These are phyloP conservation scores for Sclerotinia nivalis DNA, from an alignment of 2,329 filamentous ascomycete species.

Conservation along the genomic window DNA sequence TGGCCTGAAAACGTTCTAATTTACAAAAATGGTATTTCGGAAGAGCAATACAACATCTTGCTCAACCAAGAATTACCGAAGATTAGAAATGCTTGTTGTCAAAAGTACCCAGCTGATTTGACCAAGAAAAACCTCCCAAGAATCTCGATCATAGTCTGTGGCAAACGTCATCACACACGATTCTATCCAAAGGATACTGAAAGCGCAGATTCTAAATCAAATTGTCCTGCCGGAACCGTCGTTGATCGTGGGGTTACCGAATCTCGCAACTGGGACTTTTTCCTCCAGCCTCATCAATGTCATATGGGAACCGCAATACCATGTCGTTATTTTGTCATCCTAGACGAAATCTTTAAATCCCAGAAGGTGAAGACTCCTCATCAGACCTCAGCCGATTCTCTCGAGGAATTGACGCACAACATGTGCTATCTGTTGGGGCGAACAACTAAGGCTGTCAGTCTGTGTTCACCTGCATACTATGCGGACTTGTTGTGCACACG, in stretches of 20 bases:
- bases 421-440: slow-evolving; percentile 83
- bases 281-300: slow-evolving; percentile 76
- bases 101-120: slow-evolving; percentile 54
- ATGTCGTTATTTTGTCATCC: slow-evolving; percentile 77
- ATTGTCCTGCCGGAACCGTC: slow-evolving; percentile 73
- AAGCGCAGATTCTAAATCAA: slow-evolving; percentile 58
- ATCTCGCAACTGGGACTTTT: slow-evolving; percentile 79
- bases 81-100: slow-evolving; percentile 64
- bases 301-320: slow-evolving; percentile 82
- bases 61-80: slow-evolving; percentile 66
- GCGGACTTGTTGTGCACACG: slow-evolving; percentile 83
- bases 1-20: slow-evolving; percentile 76
- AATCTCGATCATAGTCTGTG: slow-evolving; percentile 74
- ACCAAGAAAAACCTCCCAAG: slow-evolving; percentile 56
- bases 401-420: slow-evolving; percentile 74
- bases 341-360: slow-evolving; percentile 66
- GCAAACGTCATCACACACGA: slow-evolving; percentile 85
- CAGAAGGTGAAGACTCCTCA: slow-evolving; percentile 32
- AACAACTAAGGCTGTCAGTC: slow-evolving; percentile 83
- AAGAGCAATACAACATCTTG: slow-evolving; percentile 75
- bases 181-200: slow-evolving; percentile 70
- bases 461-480: slow-evolving; percentile 88
- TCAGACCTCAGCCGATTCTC: slow-evolving; percentile 58
- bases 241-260: slow-evolving; percentile 83
- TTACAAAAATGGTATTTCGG: slow-evolving; percentile 87